phyloP scores from a whole-genome alignment of 1,284 basidiomycete species.

The Takashimella koratensis region DNA sequence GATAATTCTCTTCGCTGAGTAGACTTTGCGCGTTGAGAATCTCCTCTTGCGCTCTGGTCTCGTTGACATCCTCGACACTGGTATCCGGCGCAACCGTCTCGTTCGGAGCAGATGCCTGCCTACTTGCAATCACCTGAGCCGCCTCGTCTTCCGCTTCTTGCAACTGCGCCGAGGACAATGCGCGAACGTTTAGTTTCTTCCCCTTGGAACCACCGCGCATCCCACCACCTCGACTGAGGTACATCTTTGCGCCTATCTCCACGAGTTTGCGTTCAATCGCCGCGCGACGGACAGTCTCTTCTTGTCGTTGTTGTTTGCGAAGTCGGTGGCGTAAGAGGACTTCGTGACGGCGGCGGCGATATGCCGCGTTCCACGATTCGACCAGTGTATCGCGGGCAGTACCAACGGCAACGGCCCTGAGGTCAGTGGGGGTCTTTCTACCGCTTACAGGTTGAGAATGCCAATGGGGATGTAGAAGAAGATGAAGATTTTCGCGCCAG shows the following conservation, averaged over 20 bases:
- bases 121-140: constrained; percentile 4
- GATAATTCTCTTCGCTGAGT: constrained; percentile 29
- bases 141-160: constrained; percentile 11
- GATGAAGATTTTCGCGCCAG: constrained; percentile 22
- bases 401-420: constrained; percentile 17
- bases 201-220: constrained; percentile 11
- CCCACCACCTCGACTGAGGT: constrained; percentile 13
- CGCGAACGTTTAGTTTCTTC: constrained; percentile 21
- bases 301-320: constrained; percentile 12
- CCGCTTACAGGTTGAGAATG: constrained; percentile 27
- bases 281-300: constrained; percentile 10
- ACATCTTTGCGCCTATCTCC: constrained; percentile 19
- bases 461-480: constrained; percentile 37
- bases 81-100: not conserved
- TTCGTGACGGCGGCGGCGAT: constrained; percentile 15
- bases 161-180: constrained; percentile 16
- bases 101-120: constrained; percentile 5
- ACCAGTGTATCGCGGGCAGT: constrained; percentile 20
- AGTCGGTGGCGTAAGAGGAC: constrained; percentile 14
- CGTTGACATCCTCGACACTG: constrained; percentile 1
- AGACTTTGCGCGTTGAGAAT: constrained; percentile 15
- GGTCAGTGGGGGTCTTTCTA: not conserved
- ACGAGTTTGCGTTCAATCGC: constrained; percentile 22
- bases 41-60: constrained; percentile 10
- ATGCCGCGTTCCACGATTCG: constrained; percentile 25